phyloP scores from a whole-genome alignment of 2,329 filamentous ascomycete genomes.

The Aureobasidium mangrovei region DNA sequence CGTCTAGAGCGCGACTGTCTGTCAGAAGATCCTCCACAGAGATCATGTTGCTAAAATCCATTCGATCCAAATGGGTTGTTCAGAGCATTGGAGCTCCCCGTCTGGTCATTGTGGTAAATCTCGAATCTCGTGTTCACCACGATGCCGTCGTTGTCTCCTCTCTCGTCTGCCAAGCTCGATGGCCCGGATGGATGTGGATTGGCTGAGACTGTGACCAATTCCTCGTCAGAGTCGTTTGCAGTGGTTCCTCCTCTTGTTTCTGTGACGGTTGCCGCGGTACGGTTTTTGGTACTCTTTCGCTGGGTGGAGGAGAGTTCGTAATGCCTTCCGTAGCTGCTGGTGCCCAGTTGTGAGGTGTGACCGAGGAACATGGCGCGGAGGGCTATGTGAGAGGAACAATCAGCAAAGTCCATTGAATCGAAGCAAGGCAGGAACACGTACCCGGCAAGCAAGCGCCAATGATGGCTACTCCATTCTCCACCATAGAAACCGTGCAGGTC shows the following conservation, averaged over 20 bases:
- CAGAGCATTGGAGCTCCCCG: too few relatives aligned
- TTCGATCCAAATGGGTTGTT: too few relatives aligned
- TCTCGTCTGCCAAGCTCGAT: background rate
- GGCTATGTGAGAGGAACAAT: background rate
- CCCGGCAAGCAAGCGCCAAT: conserved; percentile 9
- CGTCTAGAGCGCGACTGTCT: too few relatives aligned
- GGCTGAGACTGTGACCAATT: conserved; percentile 3
- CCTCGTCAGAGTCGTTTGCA: conserved; percentile 4
- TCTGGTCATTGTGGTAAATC: conserved; percentile 1
- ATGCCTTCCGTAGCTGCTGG: conserved; percentile 9
- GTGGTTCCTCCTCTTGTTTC: background rate
- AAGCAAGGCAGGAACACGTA: too few relatives aligned
- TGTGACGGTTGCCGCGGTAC: background rate
- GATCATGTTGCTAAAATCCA: too few relatives aligned
- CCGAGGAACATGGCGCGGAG: conserved; percentile 5
- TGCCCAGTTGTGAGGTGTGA: background rate
- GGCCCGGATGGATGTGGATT: conserved; percentile 1
- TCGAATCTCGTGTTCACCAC: conserved; percentile 8
- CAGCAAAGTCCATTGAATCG: too few relatives aligned
- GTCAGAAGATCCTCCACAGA: too few relatives aligned
- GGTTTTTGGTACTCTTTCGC: background rate
- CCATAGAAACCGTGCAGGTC: conserved; percentile 10
- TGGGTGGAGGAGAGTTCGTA: conserved; percentile 6
- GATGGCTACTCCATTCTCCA: conserved; percentile 10
- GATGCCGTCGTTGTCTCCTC: background rate